Evolutionary conservation across 2,329 filamentous ascomycete genomes (phyloP), one percentile per base, ranked within the genome.

Genomic region (Herpotrichia juniperi): DNA sequence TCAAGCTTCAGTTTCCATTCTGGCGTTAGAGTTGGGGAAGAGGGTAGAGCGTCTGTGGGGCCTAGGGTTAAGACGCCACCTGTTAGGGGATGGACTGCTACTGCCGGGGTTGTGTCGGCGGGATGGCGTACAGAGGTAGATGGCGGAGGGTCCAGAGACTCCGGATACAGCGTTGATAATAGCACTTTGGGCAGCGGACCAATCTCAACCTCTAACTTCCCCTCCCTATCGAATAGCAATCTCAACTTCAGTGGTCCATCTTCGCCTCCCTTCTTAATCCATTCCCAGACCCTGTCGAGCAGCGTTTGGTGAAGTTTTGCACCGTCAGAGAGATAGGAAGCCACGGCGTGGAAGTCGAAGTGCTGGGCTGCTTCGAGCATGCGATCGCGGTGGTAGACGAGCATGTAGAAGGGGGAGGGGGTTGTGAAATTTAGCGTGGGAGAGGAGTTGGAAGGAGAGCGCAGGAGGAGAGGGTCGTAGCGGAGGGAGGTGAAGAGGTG

Each of bases 351-450:
- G 76, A 81, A 83, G 37, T 76, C 67, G 60, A 83, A 81, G 58
- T 80, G 74, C 55, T 76, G 66, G 21, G 81, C 79, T 37, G 81
- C 78, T 63, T 78, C 81, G n/a, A 91, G 78, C 68, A 96, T 83
- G 47, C 92, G 87, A 68, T 93, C 88, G 40, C 86, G 84, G 71
- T 96, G 92, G 61, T 87, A 87, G 51, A 86, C 80, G 14, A 94
- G 82, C 81, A 96, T 91, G 72, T 96, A 96, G 61, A 91, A 87
- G 0, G 87, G 83, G 8, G 85, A 89, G 6, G 76, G 66, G 22
- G 78, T 74, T 22, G 65, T 58, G 61, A 76, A 79, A 63, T 86
- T 86, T 76, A 70, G 66, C 46, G 54, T 61, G 31, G 61, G 62
- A 37, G 80, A 87, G 16, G 78, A 82, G 47, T 75, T 76, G 49